phyloP scores from a whole-genome alignment of 2,329 filamentous ascomycete genomes.

The Nemania sp. region DNA sequence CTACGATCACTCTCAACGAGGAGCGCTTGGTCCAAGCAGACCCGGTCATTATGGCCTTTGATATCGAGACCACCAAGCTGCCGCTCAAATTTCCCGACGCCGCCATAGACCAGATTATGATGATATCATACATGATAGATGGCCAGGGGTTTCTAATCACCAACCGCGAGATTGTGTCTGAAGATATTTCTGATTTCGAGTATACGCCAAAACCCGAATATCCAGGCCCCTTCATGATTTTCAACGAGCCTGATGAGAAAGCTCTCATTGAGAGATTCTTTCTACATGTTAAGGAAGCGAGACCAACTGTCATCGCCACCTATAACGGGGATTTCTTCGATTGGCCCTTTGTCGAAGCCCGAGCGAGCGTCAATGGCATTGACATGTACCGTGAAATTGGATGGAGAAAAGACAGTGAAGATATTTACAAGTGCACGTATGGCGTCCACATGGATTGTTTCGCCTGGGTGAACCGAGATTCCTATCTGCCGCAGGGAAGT shows the following conservation, averaged over 20 bases:
- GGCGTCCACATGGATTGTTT: constrained; percentile 99
- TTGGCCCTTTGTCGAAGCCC: constrained; percentile 96
- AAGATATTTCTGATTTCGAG: constrained; percentile 97
- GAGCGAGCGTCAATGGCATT: constrained; percentile 91
- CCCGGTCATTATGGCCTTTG: constrained; percentile 97
- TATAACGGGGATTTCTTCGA: constrained; percentile 99
- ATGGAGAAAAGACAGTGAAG: constrained; percentile 92
- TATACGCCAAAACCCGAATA: constrained; percentile 98
- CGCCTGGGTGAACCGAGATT: constrained; percentile 98
- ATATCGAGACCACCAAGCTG: constrained; percentile 97
- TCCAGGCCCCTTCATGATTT: constrained; percentile 92
- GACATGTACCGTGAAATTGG: constrained; percentile 99
- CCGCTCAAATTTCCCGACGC: constrained; percentile 97
- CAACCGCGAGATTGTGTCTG: constrained; percentile 95
- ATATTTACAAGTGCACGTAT: constrained; percentile 94
- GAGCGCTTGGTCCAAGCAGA: constrained; percentile 89
- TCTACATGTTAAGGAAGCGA: constrained; percentile 89
- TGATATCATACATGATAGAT: constrained; percentile 99
- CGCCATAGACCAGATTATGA: constrained; percentile 96
- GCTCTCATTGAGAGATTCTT: constrained; percentile 89
- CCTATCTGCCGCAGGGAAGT: constrained; percentile 95
- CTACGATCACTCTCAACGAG: constrained; percentile 82
- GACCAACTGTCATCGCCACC: constrained; percentile 96
- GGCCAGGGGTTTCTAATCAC: constrained; percentile 97
- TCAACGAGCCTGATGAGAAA: constrained; percentile 96